Conservation (phyloP, 768 basidiomycete species). For the Leucosporidium scottii region DNA sequence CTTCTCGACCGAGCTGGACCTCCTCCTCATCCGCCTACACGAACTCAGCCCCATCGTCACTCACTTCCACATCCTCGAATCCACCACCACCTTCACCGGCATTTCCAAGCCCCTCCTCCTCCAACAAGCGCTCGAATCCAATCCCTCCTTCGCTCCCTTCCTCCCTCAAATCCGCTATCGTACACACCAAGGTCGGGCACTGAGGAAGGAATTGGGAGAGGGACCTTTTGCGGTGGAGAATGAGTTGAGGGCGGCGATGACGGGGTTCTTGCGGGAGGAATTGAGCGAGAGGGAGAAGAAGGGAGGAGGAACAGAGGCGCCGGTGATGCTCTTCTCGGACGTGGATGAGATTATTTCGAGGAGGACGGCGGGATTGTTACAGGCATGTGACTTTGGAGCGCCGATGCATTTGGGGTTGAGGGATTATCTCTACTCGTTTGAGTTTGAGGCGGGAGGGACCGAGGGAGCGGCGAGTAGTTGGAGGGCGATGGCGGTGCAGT, state of each 20-base stretch:
- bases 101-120: constrained; percentile 53
- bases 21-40: constrained; percentile 58
- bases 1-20: constrained; percentile 59
- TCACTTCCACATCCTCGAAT: constrained; percentile 58
- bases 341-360: constrained; percentile 57
- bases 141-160: constrained; percentile 51
- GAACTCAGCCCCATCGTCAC: constrained; percentile 56
- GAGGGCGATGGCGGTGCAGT: constrained; percentile 53
- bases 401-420: constrained; percentile 58
- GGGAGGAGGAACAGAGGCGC: constrained; percentile 23
- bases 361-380: constrained; percentile 52
- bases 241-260: constrained; percentile 51
- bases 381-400: constrained; percentile 51
- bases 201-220: constrained; percentile 39
- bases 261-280: constrained; percentile 46
- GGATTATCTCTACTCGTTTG: constrained; percentile 56
- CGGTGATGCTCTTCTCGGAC: constrained; percentile 56
- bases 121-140: constrained; percentile 38
- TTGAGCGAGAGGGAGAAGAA: constrained; percentile 31
- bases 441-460: constrained; percentile 52
- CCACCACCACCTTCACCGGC: constrained; percentile 57
- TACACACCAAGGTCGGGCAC: constrained; percentile 41
- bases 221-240: constrained; percentile 53
- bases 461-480: constrained; percentile 42
- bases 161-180: constrained; percentile 52